Base-by-base conservation (phyloP, 108 stramenopile genomes). In the Nitzschia sp. region DNA sequence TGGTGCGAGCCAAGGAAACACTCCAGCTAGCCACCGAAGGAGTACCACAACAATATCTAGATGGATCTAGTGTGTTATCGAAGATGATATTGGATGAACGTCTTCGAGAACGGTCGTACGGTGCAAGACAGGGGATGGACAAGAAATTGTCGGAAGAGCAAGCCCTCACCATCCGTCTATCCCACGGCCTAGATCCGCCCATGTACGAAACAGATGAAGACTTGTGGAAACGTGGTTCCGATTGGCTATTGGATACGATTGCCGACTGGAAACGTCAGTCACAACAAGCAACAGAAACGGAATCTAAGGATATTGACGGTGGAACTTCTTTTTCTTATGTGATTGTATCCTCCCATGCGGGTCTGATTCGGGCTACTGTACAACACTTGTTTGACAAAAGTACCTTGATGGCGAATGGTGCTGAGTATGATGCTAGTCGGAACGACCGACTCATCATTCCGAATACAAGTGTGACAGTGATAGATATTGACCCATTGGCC, bases 21-120 rank as follows among this genome's bases (percentile, higher is more conserved):
- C 24, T 34, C 3, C 1, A 34, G 5, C 40, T 15, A 41, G 12
- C 41, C 11, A n/a, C 41, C 37, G 57, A 58, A 58, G 57, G 57
- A 17, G 12, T 58, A 37, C 29, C 15, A n/a, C 14, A 5, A 38
- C 39, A 34, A 34, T 5, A 34, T 34, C 29, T 34, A 34, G 65
- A 34, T 34, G 29, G 29, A 34, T 34, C 29, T 34, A 34, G 29
- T 34, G 1, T 34, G 29, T 34, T 34, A 3, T 34, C 29, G 29
- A n/a, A 71, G 55, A 57, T 84, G 0, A 40, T 72, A 11, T 58
- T 76, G 40, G 83, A 84, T 40, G 19, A 54, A 17, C 57, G 84
- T 20, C 57, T 85, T 14, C 57, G 84, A 44, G 84, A 85, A 53
- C 51, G 79, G 0, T 79, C 79, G 24, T 82, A 85, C 55, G 84